phyloP scores from a whole-genome alignment of 441 rosid genomes.

The Croton laevigatus region DNA sequence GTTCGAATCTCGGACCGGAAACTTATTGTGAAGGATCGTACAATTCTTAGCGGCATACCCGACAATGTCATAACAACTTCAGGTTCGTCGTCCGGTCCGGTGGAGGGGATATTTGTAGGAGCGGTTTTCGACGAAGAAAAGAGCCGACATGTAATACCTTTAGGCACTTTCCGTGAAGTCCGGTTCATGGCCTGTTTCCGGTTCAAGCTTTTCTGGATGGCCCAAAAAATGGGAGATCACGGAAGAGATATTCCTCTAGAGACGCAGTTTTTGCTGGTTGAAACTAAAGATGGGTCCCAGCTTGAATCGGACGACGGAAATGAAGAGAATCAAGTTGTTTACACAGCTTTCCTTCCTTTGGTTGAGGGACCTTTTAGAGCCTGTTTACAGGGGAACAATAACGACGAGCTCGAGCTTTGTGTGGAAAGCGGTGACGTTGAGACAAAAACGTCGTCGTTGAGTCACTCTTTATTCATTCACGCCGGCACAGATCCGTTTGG shows the following conservation, averaged over 20 bases:
- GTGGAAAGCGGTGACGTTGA: constrained; percentile 79
- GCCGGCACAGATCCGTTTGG: constrained; percentile 77
- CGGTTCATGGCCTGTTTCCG: constrained; percentile 90
- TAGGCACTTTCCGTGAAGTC: constrained; percentile 58
- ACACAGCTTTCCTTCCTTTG: constrained; percentile 83
- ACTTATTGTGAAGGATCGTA: constrained; percentile 59
- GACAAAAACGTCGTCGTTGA: constrained; percentile 61
- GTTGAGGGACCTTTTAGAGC: constrained; percentile 75
- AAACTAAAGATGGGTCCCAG: constrained; percentile 67
- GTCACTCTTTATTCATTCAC: constrained; percentile 63
- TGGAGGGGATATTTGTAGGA: constrained; percentile 77
- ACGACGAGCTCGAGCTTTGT: constrained; percentile 80
- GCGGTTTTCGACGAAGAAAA: constrained; percentile 56
- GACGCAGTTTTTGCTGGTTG: constrained; percentile 79
- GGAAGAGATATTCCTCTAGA: constrained; percentile 82
- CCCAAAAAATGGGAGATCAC: constrained; percentile 75
- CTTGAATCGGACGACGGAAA: constrained; percentile 52
- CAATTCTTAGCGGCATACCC: constrained; percentile 60
- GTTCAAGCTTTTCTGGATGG: constrained; percentile 97
- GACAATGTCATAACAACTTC: constrained; percentile 73
- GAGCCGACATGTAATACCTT: constrained; percentile 57
- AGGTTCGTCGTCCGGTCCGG: constrained; percentile 61
- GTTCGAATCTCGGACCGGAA: constrained; percentile 63
- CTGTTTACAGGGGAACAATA: constrained; percentile 67
- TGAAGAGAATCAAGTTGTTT: constrained; percentile 53